phyloP scores from a whole-genome alignment of 495 filamentous ascomycete genomes.

The Penicillium lagena region DNA sequence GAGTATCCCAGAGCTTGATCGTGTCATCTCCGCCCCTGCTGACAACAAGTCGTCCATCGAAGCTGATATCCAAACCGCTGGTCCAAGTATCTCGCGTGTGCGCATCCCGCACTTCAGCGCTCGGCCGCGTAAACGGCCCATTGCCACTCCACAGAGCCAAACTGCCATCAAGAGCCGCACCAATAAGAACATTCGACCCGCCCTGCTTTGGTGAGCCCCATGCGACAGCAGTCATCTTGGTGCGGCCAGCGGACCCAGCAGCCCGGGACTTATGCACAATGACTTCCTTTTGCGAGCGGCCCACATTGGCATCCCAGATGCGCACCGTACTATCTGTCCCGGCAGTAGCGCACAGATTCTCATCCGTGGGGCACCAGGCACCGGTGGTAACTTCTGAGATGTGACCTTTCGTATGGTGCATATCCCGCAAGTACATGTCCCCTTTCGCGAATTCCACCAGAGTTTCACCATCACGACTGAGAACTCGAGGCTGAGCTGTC shows the following conservation, averaged over 20 bases:
- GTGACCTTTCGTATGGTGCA: conserved; percentile 95
- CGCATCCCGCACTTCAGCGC: conserved; percentile 80
- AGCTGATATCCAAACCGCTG: conserved; percentile 83
- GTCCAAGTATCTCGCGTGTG: conserved; percentile 87
- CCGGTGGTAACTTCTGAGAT: conserved; percentile 82
- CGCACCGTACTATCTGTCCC: conserved; percentile 89
- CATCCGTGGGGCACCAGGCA: conserved; percentile 80
- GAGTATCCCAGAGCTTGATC: conserved; percentile 89
- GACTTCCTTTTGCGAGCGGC: conserved; percentile 81
- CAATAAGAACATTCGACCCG: conserved; percentile 69
- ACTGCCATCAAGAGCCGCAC: conserved; percentile 84
- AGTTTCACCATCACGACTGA: conserved; percentile 81
- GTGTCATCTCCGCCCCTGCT: conserved; percentile 87
- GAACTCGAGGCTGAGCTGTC: conserved; percentile 79
- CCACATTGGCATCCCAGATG: conserved; percentile 93
- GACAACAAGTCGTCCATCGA: conserved; percentile 82
- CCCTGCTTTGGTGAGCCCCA: conserved; percentile 81
- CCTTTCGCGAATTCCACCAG: conserved; percentile 88
- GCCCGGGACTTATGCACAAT: conserved; percentile 90
- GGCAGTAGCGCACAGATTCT: conserved; percentile 77
- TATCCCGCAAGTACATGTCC: conserved; percentile 95
- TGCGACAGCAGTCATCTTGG: conserved; percentile 84
- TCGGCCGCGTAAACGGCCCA: conserved; percentile 77
- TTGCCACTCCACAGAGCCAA: conserved; percentile 89
- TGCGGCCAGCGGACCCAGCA: conserved; percentile 80